phyloP scores from a whole-genome alignment of 495 filamentous ascomycete species.

The Penicillium maclennaniae region DNA sequence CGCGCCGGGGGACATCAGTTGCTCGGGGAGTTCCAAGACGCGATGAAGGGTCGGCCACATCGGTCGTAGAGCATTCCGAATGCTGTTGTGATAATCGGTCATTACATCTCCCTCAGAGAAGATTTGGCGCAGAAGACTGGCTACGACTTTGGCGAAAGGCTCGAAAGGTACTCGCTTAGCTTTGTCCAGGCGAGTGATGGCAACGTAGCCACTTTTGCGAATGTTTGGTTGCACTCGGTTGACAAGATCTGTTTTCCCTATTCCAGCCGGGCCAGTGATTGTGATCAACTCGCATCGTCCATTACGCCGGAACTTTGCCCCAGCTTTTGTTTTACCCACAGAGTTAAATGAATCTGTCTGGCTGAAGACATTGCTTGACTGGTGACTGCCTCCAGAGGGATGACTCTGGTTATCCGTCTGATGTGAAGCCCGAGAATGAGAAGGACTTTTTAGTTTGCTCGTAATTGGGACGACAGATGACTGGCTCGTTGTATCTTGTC shows the following conservation, averaged over 20 bases:
- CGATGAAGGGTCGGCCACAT: conserved; percentile 76
- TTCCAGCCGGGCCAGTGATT: conserved; percentile 69
- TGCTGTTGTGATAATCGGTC: conserved; percentile 72
- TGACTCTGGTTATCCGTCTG: conserved; percentile 36
- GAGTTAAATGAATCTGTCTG: conserved; percentile 32
- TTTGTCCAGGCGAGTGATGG: conserved; percentile 81
- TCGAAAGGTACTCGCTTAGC: conserved; percentile 77
- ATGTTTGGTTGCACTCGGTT: conserved; percentile 72
- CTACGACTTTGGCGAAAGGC: conserved; percentile 72
- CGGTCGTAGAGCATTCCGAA: conserved; percentile 68
- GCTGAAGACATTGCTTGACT: conserved; percentile 27
- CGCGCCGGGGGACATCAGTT: conserved; percentile 50
- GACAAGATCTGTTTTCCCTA: conserved; percentile 80
- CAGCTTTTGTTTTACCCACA: conserved; percentile 36
- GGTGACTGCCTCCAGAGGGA: conserved; percentile 27
- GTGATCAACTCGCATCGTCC: conserved; percentile 75
- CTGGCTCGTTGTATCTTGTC: conserved; percentile 8
- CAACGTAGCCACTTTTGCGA: conserved; percentile 73
- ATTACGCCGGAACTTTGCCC: conserved; percentile 58
- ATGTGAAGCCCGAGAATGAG: conserved; percentile 37
- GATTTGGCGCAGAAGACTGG: conserved; percentile 82
- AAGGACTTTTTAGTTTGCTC: conserved; percentile 34
- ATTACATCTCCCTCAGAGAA: conserved; percentile 86
- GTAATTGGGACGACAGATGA: conserved; percentile 6
- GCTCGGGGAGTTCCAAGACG: conserved; percentile 76